These are phyloP conservation scores for Astrothelium subdiscretum DNA, from an alignment of 495 filamentous ascomycete genomes.

Conservation along the genomic window DNA sequence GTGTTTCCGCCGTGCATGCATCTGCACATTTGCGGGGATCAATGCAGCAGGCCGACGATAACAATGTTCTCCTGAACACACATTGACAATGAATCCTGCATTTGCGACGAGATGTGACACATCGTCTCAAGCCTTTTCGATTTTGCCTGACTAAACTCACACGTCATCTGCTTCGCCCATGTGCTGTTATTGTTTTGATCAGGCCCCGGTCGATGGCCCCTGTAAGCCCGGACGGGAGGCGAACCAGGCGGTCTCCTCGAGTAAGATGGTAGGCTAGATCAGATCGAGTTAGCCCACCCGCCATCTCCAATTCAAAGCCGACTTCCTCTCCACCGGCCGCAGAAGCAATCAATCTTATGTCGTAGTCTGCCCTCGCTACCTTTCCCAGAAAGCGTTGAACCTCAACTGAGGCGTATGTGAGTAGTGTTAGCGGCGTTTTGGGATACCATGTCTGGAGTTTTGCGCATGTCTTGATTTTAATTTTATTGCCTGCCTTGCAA, in stretches of 20 bases:
- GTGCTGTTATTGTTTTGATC: background rate
- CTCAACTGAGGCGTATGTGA: background rate
- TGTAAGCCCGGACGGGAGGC: background rate
- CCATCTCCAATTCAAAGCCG: slow-evolving; percentile 13
- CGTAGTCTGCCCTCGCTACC: background rate
- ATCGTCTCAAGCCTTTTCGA: too few relatives aligned
- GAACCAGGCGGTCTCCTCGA: background rate
- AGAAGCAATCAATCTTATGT: too few relatives aligned
- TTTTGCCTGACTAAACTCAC: too few relatives aligned
- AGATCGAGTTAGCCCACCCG: background rate
- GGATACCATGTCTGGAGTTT: background rate
- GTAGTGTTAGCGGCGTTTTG: background rate
- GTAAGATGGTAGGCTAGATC: background rate
- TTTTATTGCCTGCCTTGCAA: background rate
- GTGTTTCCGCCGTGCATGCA: background rate
- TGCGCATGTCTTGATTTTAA: background rate
- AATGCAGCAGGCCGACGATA: background rate
- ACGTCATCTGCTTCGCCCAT: background rate
- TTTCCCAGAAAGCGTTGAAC: background rate
- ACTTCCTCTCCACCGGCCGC: slow-evolving; percentile 37
- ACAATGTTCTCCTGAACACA: background rate
- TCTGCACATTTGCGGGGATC: background rate
- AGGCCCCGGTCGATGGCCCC: background rate
- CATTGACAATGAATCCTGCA: too few relatives aligned
- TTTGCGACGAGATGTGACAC: too few relatives aligned